Percentiles rank a stretch among this genome's conserved stretches.
Conservation (phyloP, 2,329 filamentous ascomycete species). For the Calonectria hongkongensis region DNA sequence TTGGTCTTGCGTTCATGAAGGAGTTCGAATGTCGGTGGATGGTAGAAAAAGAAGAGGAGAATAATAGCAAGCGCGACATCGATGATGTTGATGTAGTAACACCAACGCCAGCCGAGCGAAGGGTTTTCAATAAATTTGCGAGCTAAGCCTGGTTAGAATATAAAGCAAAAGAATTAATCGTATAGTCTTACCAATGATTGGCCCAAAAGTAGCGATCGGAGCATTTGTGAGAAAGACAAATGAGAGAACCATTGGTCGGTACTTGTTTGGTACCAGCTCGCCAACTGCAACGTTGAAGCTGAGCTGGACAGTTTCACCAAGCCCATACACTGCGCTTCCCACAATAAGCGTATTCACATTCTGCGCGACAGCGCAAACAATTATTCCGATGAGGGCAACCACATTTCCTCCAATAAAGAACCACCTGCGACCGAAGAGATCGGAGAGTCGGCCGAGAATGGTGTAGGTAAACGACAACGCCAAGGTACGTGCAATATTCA, state of each 20-base stretch:
- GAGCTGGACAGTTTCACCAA: slow-evolving; percentile 61
- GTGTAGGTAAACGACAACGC: slow-evolving; percentile 61
- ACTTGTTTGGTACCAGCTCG: slow-evolving; percentile 66
- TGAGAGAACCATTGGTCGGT: slow-evolving; percentile 59
- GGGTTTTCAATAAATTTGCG: slow-evolving; percentile 60
- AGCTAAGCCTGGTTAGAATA: slow-evolving; percentile 45
- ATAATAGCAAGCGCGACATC: slow-evolving; percentile 58
- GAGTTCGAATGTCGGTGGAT: slow-evolving; percentile 63
- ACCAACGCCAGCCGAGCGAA: slow-evolving; percentile 63
- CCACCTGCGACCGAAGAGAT: slow-evolving; percentile 63
- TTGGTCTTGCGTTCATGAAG: slow-evolving; percentile 62
- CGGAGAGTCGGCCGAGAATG: slow-evolving; percentile 62
- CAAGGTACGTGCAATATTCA: slow-evolving; percentile 61
- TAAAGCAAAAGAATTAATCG: no score
- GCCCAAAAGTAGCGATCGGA: slow-evolving; percentile 59
- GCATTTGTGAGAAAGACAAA: slow-evolving; percentile 60
- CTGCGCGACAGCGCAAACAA: slow-evolving; percentile 59
- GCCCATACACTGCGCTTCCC: slow-evolving; percentile 60
- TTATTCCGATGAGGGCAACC: slow-evolving; percentile 60
- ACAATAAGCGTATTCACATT: slow-evolving; percentile 60
- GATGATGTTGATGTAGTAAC: slow-evolving; percentile 65
- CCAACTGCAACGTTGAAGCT: slow-evolving; percentile 62
- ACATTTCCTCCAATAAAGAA: slow-evolving; percentile 63
- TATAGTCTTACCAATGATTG: slow-evolving; percentile 56
- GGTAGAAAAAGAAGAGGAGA: slow-evolving; percentile 62